Conservation (phyloP, 78 protist species). For the Anaeramoeba flamelloides region DNA sequence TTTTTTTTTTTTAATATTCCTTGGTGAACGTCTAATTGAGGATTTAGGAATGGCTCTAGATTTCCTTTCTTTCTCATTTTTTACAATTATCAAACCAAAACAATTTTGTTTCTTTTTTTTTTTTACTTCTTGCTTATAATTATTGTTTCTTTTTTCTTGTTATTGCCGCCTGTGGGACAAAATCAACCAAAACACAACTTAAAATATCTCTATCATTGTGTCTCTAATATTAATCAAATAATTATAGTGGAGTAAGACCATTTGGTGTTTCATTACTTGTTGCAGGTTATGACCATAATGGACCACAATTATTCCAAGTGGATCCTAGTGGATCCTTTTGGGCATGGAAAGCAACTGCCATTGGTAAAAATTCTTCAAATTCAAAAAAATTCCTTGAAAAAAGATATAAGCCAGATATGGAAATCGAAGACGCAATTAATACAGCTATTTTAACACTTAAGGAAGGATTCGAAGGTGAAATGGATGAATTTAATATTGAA, state of each 20-base stretch:
- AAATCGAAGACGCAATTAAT: constrained; percentile 91
- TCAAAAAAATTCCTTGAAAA: constrained; percentile 93
- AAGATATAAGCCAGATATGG: constrained; percentile 61
- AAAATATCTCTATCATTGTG: too few relatives aligned
- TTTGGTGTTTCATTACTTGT: constrained; percentile 93
- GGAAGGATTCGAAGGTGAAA: constrained; percentile 65
- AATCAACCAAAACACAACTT: too few relatives aligned
- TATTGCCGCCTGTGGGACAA: too few relatives aligned
- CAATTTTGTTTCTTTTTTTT: too few relatives aligned
- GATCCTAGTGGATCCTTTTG: constrained; percentile 91
- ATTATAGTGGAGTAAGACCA: constrained; percentile 90
- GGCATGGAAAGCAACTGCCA: constrained; percentile 98
- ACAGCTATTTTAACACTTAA: constrained; percentile 89
- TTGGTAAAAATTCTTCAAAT: constrained; percentile 77
- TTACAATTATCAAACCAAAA: too few relatives aligned
- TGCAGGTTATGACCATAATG: constrained; percentile 69
- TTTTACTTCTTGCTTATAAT: too few relatives aligned
- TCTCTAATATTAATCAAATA: too few relatives aligned
- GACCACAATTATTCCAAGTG: constrained; percentile 87
- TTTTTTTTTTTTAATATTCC: background rate
- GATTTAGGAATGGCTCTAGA: too few relatives aligned
- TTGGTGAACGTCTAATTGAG: too few relatives aligned
- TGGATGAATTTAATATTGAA: constrained; percentile 78
- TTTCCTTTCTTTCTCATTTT: too few relatives aligned
- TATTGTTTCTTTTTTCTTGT: too few relatives aligned